phyloP scores from a whole-genome alignment of 352 stramenopile genomes.

The Globisporangium megalacanthum region DNA sequence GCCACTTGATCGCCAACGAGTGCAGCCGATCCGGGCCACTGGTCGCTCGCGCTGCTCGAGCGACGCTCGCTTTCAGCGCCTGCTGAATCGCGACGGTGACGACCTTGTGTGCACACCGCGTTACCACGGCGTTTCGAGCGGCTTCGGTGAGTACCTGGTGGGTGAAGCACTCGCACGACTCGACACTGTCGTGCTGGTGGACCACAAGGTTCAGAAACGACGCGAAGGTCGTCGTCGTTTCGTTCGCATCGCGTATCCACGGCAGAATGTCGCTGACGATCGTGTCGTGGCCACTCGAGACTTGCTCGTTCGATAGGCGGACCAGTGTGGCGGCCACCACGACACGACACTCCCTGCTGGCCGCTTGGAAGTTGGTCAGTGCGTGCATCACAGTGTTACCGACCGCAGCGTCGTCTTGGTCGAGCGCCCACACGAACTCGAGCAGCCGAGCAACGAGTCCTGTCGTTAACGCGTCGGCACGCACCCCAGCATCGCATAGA shows the following conservation, averaged over 20 bases:
- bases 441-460: not conserved
- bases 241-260: not conserved
- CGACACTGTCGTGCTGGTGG: not conserved
- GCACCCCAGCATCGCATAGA: not conserved
- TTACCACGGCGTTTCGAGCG: not conserved
- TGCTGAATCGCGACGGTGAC: not conserved
- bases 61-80: not conserved
- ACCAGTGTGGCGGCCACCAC: not conserved
- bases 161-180: not conserved
- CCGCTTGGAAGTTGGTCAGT: conserved; percentile 4
- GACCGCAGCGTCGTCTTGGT: not conserved
- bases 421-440: conserved; percentile 3
- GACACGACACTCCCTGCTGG: not conserved
- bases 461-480: not conserved
- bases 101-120: conserved; percentile 1
- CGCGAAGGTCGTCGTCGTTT: too few species aligned
- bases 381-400: not conserved
- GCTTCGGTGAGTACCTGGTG: not conserved
- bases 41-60: not conserved
- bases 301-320: not conserved
- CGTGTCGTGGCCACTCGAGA: not conserved
- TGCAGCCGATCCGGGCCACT: conserved; percentile 1
- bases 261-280: conserved; percentile 4
- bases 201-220: conserved; percentile 1
- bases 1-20: conserved; percentile 8